These are phyloP conservation scores for Tricholoma matsutake DNA, from an alignment of 768 basidiomycete species.

Conservation along the genomic window DNA sequence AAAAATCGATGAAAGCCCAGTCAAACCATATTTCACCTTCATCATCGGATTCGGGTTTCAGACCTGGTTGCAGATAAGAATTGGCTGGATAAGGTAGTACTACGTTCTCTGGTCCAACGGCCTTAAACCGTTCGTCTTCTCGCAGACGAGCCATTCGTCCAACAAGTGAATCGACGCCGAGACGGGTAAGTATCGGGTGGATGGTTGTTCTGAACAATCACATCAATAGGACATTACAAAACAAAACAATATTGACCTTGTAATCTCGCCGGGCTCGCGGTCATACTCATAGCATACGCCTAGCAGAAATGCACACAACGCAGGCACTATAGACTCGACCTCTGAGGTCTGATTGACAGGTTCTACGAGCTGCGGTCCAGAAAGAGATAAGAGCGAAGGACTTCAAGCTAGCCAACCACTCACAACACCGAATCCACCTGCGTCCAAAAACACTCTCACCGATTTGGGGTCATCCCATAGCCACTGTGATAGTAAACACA, in stretches of 20 bases:
- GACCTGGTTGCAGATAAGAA: constrained; percentile 28
- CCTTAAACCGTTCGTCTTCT: constrained; percentile 92
- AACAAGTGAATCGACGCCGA: constrained; percentile 86
- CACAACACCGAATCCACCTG: constrained; percentile 88
- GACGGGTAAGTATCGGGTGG: constrained; percentile 83
- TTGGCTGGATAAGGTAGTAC: constrained; percentile 55
- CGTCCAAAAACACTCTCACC: constrained; percentile 85
- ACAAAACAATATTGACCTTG: constrained; percentile 53
- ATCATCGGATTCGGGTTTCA: constrained; percentile 42
- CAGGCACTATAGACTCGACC: constrained; percentile 82
- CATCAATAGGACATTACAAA: not conserved
- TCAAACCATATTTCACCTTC: constrained; percentile 96
- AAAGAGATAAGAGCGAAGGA: not conserved
- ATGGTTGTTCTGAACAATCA: constrained; percentile 64
- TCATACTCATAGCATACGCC: constrained; percentile 97
- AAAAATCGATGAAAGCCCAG: constrained; percentile 97
- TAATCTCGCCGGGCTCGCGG: constrained; percentile 91
- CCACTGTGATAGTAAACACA: constrained; percentile 86
- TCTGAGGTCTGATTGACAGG: constrained; percentile 90
- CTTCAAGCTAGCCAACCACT: constrained; percentile 29
- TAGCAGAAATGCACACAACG: constrained; percentile 86
- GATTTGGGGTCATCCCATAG: constrained; percentile 93
- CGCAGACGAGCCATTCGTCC: constrained; percentile 84
- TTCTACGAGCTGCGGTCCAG: constrained; percentile 65
- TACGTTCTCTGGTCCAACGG: constrained; percentile 80